Base-by-base conservation (phyloP, 2,329 filamentous ascomycete genomes). In the Talaromyces sp. region DNA sequence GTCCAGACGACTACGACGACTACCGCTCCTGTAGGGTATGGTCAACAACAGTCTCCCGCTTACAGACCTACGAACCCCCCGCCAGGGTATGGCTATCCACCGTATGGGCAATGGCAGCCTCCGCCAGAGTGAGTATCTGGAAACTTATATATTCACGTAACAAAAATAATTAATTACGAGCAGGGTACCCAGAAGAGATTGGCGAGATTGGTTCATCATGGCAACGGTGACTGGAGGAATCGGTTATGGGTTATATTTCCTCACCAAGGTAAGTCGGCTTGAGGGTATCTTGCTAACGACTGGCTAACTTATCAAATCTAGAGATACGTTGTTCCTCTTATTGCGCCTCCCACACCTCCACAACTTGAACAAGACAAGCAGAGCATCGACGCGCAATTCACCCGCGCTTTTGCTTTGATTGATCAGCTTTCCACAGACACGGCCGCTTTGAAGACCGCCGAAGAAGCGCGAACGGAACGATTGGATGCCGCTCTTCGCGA, bases 141-240 rank as follows among this genome's bases (percentile, higher is more conserved):
- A 9, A n/a, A n/a, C 4, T 19, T 11, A 19, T 26, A 10, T 11
- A 19, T 21, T 11, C 24, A 35, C 5, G 14, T 8, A 8, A 9
- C 26, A 26, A 21, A n/a, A 12, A 29, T n/a, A 58, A 27, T 31
- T 64, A 43, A 63, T 19, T 6, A 21, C 24, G 3, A 17, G 21
- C 38, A 79, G 77, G 63, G 77, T 86, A 2, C 92, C 92, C 3
- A 88, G 86, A 72, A 83, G 94, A 70, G 94, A 99, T 77, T 99
- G 94, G 94, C 85, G 95, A 63, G 94, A 99, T 73, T 97, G 92
- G 90, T 99, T 99, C 77, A 97, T 99, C 75, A 96, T 97, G 91
- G 94, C 94, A 8, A 99, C 94, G 0, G 90, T 97, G 12, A 88
- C 95, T 64, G 89, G 92, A 60, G 91, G 92, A 54, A 88, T 97